Conservation (phyloP, 306 rosid species). For the Rosa chinensis region DNA sequence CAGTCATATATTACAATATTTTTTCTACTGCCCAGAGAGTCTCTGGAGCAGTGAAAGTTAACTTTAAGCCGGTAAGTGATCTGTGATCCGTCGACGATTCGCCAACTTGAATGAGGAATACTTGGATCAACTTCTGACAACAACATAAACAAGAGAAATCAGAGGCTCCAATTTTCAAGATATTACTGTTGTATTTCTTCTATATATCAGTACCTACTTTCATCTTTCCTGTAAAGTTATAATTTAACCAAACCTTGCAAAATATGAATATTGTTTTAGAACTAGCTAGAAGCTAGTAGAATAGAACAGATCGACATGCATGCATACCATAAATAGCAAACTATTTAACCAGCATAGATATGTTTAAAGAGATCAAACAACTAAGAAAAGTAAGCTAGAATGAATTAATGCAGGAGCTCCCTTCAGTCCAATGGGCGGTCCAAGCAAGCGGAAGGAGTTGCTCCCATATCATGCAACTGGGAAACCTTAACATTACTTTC, state of each 20-base stretch:
- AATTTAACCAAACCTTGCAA: not conserved
- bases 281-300: not conserved
- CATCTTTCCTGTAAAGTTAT: not conserved
- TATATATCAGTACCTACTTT: not conserved
- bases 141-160: not conserved
- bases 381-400: not conserved
- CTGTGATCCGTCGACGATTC: not conserved
- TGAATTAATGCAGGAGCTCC: not conserved
- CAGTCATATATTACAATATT: not conserved
- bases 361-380: not conserved
- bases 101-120: not conserved
- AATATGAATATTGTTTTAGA: not conserved
- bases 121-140: not conserved
- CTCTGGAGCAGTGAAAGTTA: not conserved
- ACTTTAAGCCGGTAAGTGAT: not conserved
- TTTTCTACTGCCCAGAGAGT: not conserved
- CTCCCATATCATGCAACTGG: not conserved
- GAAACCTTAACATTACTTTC: not conserved
- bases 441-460: not conserved
- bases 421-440: constrained; percentile 4
- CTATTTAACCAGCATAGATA: not conserved
- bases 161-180: not conserved
- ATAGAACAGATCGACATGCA: not conserved
- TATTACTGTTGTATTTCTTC: not conserved
- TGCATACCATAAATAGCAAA: not conserved